Conservation (phyloP, 768 basidiomycete genomes). For the Chalciporus pseudorubinellus region DNA sequence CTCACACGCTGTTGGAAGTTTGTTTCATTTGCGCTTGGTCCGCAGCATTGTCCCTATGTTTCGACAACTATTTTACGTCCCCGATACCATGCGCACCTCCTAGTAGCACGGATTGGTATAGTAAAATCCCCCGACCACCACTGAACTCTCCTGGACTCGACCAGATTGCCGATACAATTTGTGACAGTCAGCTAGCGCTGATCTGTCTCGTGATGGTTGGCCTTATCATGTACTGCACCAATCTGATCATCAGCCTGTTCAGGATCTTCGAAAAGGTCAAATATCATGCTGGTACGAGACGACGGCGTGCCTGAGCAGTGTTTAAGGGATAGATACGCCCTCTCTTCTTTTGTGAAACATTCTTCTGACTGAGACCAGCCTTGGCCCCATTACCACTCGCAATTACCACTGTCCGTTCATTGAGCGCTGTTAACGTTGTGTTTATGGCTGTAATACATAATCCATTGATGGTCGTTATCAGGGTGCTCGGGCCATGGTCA, state of each 20-base stretch:
- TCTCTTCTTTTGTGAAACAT: constrained; percentile 1
- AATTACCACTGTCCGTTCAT: too few species aligned
- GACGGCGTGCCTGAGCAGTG: constrained; percentile 13
- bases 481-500: too few species aligned
- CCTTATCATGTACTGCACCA: constrained; percentile 77
- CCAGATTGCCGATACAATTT: constrained; percentile 56
- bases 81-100: constrained; percentile 70
- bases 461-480: too few species aligned
- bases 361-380: background rate
- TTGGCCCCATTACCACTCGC: background rate
- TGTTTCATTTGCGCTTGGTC: constrained; percentile 95
- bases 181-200: constrained; percentile 72
- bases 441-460: background rate
- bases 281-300: constrained; percentile 48
- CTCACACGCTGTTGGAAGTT: constrained; percentile 84
- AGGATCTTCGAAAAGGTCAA: constrained; percentile 90
- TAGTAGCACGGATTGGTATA: constrained; percentile 70
- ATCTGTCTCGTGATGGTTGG: constrained; percentile 77
- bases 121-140: constrained; percentile 49
- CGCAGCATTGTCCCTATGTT: constrained; percentile 79
- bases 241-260: constrained; percentile 80
- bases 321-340: background rate
- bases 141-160: constrained; percentile 33
- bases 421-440: background rate
- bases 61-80: constrained; percentile 92